Conservation (phyloP, 1,284 basidiomycete species). For the Apiotrichum gracile region DNA sequence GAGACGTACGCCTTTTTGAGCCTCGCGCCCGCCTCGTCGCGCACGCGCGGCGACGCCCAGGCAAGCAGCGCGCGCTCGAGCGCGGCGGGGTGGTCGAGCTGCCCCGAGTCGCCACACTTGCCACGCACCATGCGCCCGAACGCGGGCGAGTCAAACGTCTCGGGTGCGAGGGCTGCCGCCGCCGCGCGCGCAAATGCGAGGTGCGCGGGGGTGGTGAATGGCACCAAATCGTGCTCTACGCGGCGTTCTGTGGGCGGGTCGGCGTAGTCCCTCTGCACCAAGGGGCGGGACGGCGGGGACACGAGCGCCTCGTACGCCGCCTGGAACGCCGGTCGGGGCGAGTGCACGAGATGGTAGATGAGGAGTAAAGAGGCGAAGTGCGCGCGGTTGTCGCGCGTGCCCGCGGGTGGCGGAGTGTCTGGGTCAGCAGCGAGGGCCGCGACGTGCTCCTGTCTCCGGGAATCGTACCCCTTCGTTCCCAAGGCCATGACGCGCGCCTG, state of each 20-base stretch:
- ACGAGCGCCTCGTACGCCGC: slow-evolving; percentile 2
- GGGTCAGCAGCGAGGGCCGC: background rate
- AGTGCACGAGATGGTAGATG: slow-evolving; percentile 32
- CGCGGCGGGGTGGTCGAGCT: background rate
- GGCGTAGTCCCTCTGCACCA: background rate
- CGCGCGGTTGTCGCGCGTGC: slow-evolving; percentile 10
- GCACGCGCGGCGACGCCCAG: slow-evolving; percentile 25
- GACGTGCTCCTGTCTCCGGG: too few relatives aligned
- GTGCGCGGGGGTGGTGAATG: background rate
- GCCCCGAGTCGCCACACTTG: background rate
- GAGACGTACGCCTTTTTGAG: slow-evolving; percentile 30
- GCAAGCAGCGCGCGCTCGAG: slow-evolving; percentile 28
- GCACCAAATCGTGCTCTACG: background rate
- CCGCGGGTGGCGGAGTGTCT: background rate
- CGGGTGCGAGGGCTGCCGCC: slow-evolving; percentile 16
- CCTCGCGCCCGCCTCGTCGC: slow-evolving; percentile 27
- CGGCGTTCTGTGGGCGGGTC: background rate
- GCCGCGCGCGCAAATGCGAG: slow-evolving; percentile 11
- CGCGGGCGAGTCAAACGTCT: slow-evolving; percentile 26
- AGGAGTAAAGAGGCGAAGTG: slow-evolving; percentile 31
- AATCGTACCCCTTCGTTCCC: too few relatives aligned
- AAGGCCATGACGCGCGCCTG: too few relatives aligned
- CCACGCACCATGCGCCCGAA: slow-evolving; percentile 19
- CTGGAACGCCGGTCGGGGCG: slow-evolving; percentile 3
- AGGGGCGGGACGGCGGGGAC: background rate